Evolutionary conservation across 2,329 filamentous ascomycete species (phyloP).

Genomic region (Pleoardoris graminearum): DNA sequence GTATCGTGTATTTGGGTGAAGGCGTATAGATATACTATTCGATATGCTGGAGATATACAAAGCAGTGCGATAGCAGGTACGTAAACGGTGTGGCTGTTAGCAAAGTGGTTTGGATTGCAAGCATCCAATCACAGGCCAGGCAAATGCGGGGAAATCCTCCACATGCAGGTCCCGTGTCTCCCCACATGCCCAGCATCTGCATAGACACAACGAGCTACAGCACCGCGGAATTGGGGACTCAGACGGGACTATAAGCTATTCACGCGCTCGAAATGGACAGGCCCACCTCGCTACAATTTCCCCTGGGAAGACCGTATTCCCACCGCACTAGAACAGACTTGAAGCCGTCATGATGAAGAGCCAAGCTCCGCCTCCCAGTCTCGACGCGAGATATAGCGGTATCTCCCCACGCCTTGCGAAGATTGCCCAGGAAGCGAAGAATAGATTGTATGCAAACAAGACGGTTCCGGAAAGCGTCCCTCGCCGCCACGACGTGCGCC

Average conservation of each 20-base stretch:
- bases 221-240: not conserved
- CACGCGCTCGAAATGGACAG: not conserved
- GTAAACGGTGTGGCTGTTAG: no score
- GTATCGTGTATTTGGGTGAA: no score
- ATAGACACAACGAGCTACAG: not conserved
- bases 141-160: not conserved
- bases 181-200: constrained; percentile 1
- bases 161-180: not conserved
- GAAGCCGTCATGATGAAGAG: not conserved
- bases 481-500: constrained; percentile 15
- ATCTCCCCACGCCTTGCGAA: constrained; percentile 16
- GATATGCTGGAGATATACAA: no score
- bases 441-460: constrained; percentile 22
- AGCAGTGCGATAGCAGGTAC: no score
- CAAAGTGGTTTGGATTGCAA: no score
- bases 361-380: constrained; percentile 19
- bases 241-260: not conserved
- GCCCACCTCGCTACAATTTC: not conserved
- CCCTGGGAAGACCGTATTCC: not conserved
- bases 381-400: constrained; percentile 21
- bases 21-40: no score
- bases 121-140: no score
- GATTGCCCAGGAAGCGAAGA: constrained; percentile 20
- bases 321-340: not conserved
- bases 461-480: constrained; percentile 21